phyloP scores from a whole-genome alignment of 2,329 filamentous ascomycete species.

The Pseudogymnoascus pannorum region DNA sequence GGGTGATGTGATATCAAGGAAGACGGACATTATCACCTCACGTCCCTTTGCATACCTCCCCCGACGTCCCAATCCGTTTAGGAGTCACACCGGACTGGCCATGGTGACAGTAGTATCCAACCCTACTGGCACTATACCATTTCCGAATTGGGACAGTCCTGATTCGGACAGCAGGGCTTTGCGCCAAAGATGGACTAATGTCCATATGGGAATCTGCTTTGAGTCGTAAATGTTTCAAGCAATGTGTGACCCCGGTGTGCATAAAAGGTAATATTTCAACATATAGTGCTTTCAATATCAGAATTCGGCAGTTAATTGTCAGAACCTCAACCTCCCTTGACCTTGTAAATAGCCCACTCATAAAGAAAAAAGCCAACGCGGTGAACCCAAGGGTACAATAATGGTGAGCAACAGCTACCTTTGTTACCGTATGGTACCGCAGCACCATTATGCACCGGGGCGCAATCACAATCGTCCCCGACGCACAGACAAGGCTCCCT shows the following conservation, averaged over 20 bases:
- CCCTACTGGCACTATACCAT: background rate
- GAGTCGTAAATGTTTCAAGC: background rate
- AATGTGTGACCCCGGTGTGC: background rate
- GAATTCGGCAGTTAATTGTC: background rate
- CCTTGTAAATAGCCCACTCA: background rate
- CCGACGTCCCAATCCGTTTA: background rate
- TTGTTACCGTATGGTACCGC: background rate
- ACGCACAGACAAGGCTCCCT: background rate
- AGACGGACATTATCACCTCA: background rate
- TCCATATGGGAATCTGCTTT: background rate
- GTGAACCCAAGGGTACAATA: background rate
- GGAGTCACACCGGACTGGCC: background rate
- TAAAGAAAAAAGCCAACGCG: background rate
- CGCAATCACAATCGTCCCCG: background rate
- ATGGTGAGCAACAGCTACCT: background rate
- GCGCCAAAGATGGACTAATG: background rate
- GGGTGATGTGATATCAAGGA: constrained; percentile 3
- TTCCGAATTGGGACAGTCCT: background rate
- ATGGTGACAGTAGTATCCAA: background rate
- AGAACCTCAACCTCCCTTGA: background rate
- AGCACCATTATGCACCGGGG: background rate
- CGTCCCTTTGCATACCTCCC: background rate
- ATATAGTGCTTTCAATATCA: background rate
- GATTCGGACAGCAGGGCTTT: background rate
- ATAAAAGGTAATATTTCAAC: background rate